These are phyloP conservation scores for Miscanthus sacchariflorus DNA, from an alignment of 202 grass and related monocot species.

Conservation along the genomic window DNA sequence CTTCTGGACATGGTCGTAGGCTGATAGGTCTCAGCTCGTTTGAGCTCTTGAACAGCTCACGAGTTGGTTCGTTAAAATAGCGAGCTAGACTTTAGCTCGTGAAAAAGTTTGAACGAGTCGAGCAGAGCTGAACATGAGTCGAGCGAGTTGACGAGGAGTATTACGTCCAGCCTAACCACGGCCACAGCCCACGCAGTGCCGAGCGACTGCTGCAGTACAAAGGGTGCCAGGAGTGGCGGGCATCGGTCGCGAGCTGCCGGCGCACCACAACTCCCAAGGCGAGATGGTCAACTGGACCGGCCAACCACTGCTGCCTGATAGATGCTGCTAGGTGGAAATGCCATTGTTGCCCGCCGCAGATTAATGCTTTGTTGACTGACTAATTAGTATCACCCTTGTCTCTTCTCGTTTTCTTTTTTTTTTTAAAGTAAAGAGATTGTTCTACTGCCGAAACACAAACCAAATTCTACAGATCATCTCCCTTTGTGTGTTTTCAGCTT, in stretches of 20 bases:
- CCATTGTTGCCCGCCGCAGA: constrained; percentile 28
- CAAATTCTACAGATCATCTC: neutral
- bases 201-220: constrained; percentile 11
- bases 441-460: neutral
- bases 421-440: neutral
- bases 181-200: constrained; percentile 6
- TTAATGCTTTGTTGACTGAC: constrained; percentile 32
- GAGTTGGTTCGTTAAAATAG: too few species aligned
- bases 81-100: too few species aligned
- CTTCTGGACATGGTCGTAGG: too few species aligned
- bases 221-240: constrained; percentile 39
- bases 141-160: too few species aligned
- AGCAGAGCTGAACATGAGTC: too few species aligned
- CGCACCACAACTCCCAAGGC: constrained; percentile 32
- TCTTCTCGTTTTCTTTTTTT: neutral
- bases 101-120: too few species aligned
- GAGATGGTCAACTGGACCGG: constrained; percentile 49
- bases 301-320: constrained; percentile 25
- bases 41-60: too few species aligned
- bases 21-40: too few species aligned
- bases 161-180: neutral
- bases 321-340: constrained; percentile 31
- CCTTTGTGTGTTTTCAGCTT: neutral
- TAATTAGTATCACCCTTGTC: neutral
- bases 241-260: constrained; percentile 36